Evolutionary conservation across 2,329 filamentous ascomycete genomes (phyloP).

Genomic region (Phialemonium atrogriseum): DNA sequence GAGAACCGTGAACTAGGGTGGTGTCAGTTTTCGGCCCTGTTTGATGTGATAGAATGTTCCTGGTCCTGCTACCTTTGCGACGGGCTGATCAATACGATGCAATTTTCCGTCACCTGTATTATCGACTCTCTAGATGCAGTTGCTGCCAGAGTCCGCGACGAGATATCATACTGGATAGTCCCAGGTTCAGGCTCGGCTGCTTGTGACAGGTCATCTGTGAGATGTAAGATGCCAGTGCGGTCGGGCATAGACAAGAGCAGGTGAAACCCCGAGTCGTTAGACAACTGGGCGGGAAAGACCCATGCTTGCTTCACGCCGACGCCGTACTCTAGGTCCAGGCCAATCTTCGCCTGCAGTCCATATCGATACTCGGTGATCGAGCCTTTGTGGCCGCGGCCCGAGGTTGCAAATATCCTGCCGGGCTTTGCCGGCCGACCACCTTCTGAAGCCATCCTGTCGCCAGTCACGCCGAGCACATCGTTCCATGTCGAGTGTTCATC

Average conservation of each 20-base stretch:
- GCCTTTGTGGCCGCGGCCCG: conserved; percentile 54
- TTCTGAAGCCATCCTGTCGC: too few species aligned
- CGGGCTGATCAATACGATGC: conserved; percentile 29
- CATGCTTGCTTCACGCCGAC: conserved; percentile 43
- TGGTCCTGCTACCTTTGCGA: conserved; percentile 23
- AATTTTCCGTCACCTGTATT: conserved; percentile 47
- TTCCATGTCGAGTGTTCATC: conserved; percentile 25
- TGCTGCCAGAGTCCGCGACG: conserved; percentile 42
- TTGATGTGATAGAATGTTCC: too few species aligned
- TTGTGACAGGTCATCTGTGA: conserved; percentile 39
- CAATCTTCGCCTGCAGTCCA: conserved; percentile 62
- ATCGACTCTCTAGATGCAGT: conserved; percentile 26
- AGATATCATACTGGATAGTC: conserved; percentile 39
- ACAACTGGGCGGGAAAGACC: conserved; percentile 31
- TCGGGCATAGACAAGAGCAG: conserved; percentile 42
- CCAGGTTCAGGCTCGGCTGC: conserved; percentile 33
- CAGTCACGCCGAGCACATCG: conserved; percentile 9
- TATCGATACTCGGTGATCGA: conserved; percentile 60
- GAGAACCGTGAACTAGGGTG: conserved; percentile 4
- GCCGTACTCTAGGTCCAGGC: conserved; percentile 44
- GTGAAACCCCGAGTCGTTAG: conserved; percentile 22
- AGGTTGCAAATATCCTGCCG: conserved; percentile 59
- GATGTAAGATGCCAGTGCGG: conserved; percentile 36
- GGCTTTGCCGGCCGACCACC: conserved; percentile 41
- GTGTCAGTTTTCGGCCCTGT: too few species aligned